Conservation (phyloP, 192 early-diverging fungal genomes). For the Podila verticillata region DNA sequence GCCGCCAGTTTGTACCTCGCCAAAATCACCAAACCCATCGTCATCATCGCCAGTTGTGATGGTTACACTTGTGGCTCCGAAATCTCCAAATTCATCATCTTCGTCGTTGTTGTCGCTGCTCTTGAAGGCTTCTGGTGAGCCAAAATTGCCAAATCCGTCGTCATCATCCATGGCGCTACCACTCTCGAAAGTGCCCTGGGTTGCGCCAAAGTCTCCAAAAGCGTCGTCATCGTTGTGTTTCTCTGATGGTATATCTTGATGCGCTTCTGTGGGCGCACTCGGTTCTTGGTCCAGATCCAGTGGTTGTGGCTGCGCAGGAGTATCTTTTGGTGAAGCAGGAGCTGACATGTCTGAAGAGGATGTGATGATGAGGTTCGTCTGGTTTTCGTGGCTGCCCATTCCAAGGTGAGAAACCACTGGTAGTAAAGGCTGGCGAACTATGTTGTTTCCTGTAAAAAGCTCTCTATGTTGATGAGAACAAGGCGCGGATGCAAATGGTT, state of each 20-base stretch:
- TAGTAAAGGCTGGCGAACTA: too few relatives aligned
- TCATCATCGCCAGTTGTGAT: slow-evolving; percentile 8
- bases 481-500: too few relatives aligned
- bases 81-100: slow-evolving; percentile 8
- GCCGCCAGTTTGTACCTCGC: slow-evolving; percentile 16
- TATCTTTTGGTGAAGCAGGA: not conserved
- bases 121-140: not conserved
- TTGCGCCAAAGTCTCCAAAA: slow-evolving; percentile 35
- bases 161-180: not conserved
- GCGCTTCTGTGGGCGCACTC: not conserved
- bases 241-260: not conserved
- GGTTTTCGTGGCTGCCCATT: slow-evolving; percentile 1
- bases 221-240: slow-evolving; percentile 3
- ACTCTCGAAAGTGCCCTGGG: not conserved
- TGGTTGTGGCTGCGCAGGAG: not conserved
- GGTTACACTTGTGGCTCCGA: slow-evolving; percentile 2
- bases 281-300: not conserved
- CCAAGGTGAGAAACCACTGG: not conserved
- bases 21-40: slow-evolving; percentile 49
- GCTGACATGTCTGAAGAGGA: not conserved
- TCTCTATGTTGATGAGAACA: too few relatives aligned
- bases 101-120: not conserved
- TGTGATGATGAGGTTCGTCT: not conserved
- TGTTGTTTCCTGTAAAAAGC: too few relatives aligned
- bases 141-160: slow-evolving; percentile 24